Conservation (phyloP, 106 monocot genomes). For the Narthecium ossifragum region DNA sequence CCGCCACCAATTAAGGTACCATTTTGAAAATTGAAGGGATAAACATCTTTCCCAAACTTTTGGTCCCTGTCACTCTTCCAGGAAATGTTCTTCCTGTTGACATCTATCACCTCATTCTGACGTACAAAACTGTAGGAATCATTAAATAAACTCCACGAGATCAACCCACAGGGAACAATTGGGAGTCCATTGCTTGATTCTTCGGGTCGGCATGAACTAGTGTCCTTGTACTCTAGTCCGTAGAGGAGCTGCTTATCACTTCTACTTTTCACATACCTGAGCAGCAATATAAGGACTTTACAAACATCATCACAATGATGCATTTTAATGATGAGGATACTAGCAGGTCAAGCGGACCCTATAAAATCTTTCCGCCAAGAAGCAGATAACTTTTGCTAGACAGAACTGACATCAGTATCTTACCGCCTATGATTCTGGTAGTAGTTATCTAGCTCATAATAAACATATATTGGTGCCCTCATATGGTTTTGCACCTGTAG, state of each 20-base stretch:
- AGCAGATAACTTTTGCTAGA: neutral
- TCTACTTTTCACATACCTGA: conserved; percentile 88
- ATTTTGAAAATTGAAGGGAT: conserved; percentile 90
- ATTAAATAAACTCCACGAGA: conserved; percentile 98
- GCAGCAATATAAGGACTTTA: neutral
- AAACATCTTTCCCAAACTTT: conserved; percentile 80
- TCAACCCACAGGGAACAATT: conserved; percentile 88
- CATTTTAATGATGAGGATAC: too few relatives aligned
- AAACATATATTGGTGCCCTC: conserved; percentile 86
- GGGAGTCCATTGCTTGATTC: conserved; percentile 56
- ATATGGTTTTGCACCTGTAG: conserved; percentile 63
- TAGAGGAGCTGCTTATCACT: conserved; percentile 67
- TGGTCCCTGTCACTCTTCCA: conserved; percentile 80
- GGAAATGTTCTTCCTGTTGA: conserved; percentile 70
- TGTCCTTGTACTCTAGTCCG: conserved; percentile 48
- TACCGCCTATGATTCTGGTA: conserved; percentile 97
- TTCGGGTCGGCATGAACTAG: conserved; percentile 54
- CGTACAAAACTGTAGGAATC: conserved; percentile 60
- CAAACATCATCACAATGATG: neutral
- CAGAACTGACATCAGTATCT: conserved; percentile 2
- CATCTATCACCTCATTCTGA: conserved; percentile 18
- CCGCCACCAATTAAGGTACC: conserved; percentile 74
- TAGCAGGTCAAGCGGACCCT: too few relatives aligned
- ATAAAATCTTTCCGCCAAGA: too few relatives aligned
- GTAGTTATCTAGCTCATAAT: conserved; percentile 92